These are phyloP conservation scores for Monilinia polystroma DNA, from an alignment of 2,329 filamentous ascomycete species.

Conservation along the genomic window DNA sequence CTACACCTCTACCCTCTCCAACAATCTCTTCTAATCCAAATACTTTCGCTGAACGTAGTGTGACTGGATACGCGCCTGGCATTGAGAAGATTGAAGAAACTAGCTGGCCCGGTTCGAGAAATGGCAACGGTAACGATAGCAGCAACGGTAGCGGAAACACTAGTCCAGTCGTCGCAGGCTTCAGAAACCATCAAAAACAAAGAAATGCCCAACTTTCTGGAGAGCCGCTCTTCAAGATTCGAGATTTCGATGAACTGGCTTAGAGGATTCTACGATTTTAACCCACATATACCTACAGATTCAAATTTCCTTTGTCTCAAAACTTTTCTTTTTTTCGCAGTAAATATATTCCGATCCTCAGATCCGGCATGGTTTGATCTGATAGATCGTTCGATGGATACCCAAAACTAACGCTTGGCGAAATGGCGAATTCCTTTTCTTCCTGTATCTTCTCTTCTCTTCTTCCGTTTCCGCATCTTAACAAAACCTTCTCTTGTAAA, in stretches of 20 bases:
- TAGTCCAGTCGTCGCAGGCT: neutral
- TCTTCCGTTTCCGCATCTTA: too few relatives aligned
- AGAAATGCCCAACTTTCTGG: neutral
- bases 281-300: neutral
- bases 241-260: constrained; percentile 14
- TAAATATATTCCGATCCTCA: neutral
- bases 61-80: constrained; percentile 2
- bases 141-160: neutral
- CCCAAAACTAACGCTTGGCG: neutral
- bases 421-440: too few relatives aligned
- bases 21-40: neutral
- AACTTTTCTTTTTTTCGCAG: neutral
- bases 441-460: too few relatives aligned
- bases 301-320: neutral
- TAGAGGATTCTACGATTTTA: neutral
- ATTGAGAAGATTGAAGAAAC: constrained; percentile 16
- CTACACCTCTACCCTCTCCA: neutral
- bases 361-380: neutral
- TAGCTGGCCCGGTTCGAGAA: neutral
- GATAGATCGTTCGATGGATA: neutral
- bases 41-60: neutral
- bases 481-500: too few relatives aligned
- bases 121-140: neutral
- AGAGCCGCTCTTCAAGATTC: neutral
- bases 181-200: constrained; percentile 1